Evolutionary conservation across 768 basidiomycete genomes (phyloP).

Genomic region (Daedalea quercina): DNA sequence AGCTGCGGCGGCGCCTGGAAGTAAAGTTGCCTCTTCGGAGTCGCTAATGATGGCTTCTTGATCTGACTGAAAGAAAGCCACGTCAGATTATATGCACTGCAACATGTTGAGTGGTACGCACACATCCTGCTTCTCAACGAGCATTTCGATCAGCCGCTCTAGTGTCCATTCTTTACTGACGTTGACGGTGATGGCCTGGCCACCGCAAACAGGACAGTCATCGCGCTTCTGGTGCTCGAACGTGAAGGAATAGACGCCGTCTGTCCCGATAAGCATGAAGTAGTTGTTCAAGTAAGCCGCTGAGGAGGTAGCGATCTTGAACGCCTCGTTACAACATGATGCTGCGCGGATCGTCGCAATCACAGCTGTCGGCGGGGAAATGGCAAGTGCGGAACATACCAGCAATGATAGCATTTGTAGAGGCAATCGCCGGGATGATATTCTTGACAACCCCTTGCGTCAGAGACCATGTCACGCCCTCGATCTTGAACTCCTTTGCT

Average conservation of each 20-base stretch:
- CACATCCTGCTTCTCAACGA: conserved; percentile 89
- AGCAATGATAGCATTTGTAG: conserved; percentile 97
- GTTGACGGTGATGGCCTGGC: conserved; percentile 71
- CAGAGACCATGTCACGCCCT: conserved; percentile 95
- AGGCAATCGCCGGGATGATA: conserved; percentile 98
- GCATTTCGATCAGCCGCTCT: conserved; percentile 80
- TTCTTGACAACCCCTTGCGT: conserved; percentile 99
- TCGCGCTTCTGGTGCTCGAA: conserved; percentile 90
- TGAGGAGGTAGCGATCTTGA: conserved; percentile 95
- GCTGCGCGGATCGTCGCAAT: conserved; percentile 35
- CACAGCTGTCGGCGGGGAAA: neutral
- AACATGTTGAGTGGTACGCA: too few species aligned
- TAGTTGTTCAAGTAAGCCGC: conserved; percentile 96
- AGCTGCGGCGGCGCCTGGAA: conserved; percentile 91
- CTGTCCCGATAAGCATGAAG: conserved; percentile 97
- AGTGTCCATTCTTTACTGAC: conserved; percentile 72
- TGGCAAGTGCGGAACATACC: conserved; percentile 37
- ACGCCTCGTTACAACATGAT: conserved; percentile 97
- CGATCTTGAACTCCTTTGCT: conserved; percentile 92
- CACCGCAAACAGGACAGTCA: conserved; percentile 97
- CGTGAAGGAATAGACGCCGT: conserved; percentile 94
- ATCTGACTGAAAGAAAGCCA: conserved; percentile 81
- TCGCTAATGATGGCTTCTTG: conserved; percentile 90
- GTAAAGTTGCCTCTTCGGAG: conserved; percentile 73
- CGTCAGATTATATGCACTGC: too few species aligned